Evolutionary conservation across 75 land plant species (phyloP).

Genomic region (Pseudotsuga menziesii): DNA sequence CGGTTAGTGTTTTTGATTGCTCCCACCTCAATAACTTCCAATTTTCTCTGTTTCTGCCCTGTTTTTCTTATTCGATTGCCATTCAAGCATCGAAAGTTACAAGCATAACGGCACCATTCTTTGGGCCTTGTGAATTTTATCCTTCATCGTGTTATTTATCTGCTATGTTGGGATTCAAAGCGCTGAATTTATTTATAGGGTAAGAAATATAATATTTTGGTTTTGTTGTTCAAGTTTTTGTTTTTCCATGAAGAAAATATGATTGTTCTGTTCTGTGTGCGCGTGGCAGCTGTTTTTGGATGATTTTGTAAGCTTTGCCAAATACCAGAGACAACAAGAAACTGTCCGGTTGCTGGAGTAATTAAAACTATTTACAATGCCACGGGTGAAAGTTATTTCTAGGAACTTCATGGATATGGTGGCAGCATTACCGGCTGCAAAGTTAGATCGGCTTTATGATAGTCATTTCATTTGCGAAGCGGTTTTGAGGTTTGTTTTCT

Average conservation of each 20-base stretch:
- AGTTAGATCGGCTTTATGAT: slow-evolving; percentile 81
- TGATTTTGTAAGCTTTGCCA: background rate
- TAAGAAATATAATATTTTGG: too few relatives aligned
- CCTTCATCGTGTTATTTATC: too few relatives aligned
- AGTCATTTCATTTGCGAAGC: slow-evolving; percentile 94
- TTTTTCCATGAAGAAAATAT: background rate
- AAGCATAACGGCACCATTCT: too few relatives aligned
- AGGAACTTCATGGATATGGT: slow-evolving; percentile 99
- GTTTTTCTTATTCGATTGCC: too few relatives aligned
- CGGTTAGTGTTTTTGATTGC: too few relatives aligned
- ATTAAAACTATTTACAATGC: slow-evolving; percentile 39
- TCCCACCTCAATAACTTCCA: too few relatives aligned
- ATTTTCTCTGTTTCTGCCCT: too few relatives aligned
- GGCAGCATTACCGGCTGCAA: slow-evolving; percentile 78
- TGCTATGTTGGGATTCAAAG: too few relatives aligned
- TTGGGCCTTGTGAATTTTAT: too few relatives aligned
- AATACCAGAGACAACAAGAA: background rate
- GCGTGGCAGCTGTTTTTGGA: background rate
- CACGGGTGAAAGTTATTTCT: slow-evolving; percentile 74
- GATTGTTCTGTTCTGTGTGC: background rate
- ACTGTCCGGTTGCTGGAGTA: background rate
- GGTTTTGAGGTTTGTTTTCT: slow-evolving; percentile 57
- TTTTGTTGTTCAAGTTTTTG: too few relatives aligned
- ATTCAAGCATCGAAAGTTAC: too few relatives aligned
- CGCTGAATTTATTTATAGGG: too few relatives aligned